Percentiles rank a stretch among this genome's conserved stretches.
phyloP scores from a whole-genome alignment of 768 basidiomycete species.

The Russula sp. region DNA sequence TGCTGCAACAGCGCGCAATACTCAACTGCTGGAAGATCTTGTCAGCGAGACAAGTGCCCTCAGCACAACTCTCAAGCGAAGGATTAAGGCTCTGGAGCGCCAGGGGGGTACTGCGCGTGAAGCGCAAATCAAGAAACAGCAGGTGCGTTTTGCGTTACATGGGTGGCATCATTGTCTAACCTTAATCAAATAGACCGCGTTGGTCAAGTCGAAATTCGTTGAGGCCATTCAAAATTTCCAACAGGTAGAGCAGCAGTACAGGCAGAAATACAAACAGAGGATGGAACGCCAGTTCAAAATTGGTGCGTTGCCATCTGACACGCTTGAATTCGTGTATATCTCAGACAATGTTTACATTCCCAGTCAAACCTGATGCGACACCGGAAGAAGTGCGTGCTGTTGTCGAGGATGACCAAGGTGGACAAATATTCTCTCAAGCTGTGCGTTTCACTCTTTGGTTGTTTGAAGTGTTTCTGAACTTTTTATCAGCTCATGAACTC shows the following conservation, averaged over 20 bases:
- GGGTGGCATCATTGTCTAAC: not conserved
- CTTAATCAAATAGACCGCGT: conserved; percentile 44
- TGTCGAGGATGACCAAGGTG: conserved; percentile 60
- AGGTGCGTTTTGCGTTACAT: conserved; percentile 36
- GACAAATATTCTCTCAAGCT: conserved; percentile 78
- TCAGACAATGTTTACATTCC: not conserved
- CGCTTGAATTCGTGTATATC: not conserved
- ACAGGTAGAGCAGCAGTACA: conserved; percentile 67
- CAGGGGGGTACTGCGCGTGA: conserved; percentile 43
- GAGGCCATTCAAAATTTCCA: conserved; percentile 79
- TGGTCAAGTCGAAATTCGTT: conserved; percentile 66
- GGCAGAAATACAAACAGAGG: conserved; percentile 59
- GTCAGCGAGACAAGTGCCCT: conserved; percentile 58
- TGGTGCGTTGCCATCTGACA: conserved; percentile 42
- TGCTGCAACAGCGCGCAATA: conserved; percentile 41
- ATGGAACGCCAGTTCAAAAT: conserved; percentile 78
- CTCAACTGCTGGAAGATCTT: conserved; percentile 54
- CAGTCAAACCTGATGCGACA: conserved; percentile 86
- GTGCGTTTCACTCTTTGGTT: conserved; percentile 37
- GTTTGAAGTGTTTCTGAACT: not conserved
- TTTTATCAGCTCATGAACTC: conserved; percentile 74
- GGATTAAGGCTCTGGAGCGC: conserved; percentile 56
- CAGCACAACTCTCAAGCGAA: conserved; percentile 53
- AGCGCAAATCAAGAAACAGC: conserved; percentile 48
- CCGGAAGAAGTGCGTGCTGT: conserved; percentile 71